Evolutionary conservation across 2,329 filamentous ascomycete species (phyloP).

Genomic region (Aspergillus fijiensis): DNA sequence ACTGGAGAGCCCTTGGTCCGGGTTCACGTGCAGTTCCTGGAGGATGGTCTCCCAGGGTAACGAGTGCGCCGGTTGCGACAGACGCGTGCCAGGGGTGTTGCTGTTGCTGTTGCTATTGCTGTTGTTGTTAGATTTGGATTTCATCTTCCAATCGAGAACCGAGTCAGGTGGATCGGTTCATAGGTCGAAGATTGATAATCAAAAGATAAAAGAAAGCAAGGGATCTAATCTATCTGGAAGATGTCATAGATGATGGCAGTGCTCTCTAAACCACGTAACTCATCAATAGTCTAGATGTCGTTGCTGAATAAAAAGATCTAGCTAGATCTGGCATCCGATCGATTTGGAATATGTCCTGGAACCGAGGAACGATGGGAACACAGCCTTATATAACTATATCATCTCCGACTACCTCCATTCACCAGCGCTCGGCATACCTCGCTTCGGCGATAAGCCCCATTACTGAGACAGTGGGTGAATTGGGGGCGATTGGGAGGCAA

Average conservation of each 20-base stretch:
- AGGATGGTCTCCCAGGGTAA: conserved; percentile 55
- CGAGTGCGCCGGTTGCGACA: conserved; percentile 64
- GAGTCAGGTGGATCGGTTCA: neutral
- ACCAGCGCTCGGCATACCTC: neutral
- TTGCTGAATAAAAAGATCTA: neutral
- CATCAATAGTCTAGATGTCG: no score
- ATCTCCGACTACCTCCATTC: neutral
- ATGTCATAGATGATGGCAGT: neutral
- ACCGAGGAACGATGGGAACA: neutral
- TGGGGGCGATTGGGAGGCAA: no score
- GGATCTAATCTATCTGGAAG: neutral
- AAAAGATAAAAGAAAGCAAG: neutral
- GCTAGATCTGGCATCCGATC: neutral
- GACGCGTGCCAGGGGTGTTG: conserved; percentile 26
- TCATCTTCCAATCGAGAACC: neutral
- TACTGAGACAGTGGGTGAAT: no score
- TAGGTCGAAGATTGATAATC: neutral
- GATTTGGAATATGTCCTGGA: neutral
- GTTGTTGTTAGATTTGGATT: conserved; percentile 3
- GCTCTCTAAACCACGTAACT: neutral
- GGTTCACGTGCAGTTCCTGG: conserved; percentile 56
- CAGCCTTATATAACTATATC: neutral
- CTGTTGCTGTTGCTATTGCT: neutral
- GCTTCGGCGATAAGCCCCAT: neutral
- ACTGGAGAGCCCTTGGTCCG: conserved; percentile 58